Evolutionary conservation across 2,329 filamentous ascomycete genomes (phyloP).

Genomic region (Pseudogymnoascus sp.): DNA sequence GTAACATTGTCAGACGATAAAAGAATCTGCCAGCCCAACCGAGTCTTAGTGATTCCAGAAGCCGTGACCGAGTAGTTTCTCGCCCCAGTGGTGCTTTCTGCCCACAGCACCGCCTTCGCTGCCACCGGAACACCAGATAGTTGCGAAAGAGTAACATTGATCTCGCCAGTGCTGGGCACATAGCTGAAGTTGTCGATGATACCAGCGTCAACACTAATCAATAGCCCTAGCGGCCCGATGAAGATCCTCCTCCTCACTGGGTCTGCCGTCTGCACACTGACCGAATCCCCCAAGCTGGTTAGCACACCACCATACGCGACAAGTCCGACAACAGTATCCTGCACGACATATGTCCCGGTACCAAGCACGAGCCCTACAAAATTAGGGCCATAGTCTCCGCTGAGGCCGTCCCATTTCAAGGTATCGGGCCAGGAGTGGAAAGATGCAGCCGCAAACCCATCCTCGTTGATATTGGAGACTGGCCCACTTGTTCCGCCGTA

Average conservation of each 20-base stretch:
- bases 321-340: conserved; percentile 40
- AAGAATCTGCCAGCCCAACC: background rate
- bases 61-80: background rate
- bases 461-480: conserved; percentile 48
- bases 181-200: conserved; percentile 36
- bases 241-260: conserved; percentile 43
- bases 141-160: background rate
- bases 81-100: background rate
- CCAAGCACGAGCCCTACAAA: conserved; percentile 45
- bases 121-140: background rate
- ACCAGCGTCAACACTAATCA: conserved; percentile 39
- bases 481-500: conserved; percentile 49
- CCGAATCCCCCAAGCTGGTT: conserved; percentile 18
- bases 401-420: conserved; percentile 49
- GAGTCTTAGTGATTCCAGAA: background rate
- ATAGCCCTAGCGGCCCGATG: conserved; percentile 39
- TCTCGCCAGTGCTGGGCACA: background rate
- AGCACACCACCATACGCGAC: conserved; percentile 44
- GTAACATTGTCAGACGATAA: background rate
- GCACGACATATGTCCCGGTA: conserved; percentile 43
- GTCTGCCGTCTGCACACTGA: conserved; percentile 38
- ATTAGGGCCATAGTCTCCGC: conserved; percentile 50
- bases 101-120: background rate
- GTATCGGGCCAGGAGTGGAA: conserved; percentile 54
- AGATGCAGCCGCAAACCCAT: conserved; percentile 47